These are phyloP conservation scores for Penicillium bovifimosum DNA, from an alignment of 495 filamentous ascomycete genomes.

Conservation along the genomic window DNA sequence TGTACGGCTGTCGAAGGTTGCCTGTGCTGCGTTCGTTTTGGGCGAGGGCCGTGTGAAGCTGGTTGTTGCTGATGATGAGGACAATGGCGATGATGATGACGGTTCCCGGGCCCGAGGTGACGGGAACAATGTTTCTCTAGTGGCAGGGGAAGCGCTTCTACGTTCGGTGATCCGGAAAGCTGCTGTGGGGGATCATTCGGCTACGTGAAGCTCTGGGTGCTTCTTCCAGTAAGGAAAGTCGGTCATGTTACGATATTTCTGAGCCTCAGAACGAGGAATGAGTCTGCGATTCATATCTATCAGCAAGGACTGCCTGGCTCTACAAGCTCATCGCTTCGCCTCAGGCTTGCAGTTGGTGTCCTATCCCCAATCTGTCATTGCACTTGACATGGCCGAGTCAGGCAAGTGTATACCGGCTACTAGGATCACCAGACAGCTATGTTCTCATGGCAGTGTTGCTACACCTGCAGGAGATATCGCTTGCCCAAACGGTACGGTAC, in stretches of 20 bases:
- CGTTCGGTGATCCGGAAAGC: conserved; percentile 25
- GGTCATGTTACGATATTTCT: not conserved
- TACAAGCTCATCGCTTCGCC: not conserved
- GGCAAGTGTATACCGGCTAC: not conserved
- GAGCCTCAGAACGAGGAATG: not conserved
- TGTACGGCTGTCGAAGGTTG: conserved; percentile 45
- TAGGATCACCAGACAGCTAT: not conserved
- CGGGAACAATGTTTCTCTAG: conserved; percentile 7
- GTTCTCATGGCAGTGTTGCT: not conserved
- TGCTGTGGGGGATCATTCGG: conserved; percentile 16
- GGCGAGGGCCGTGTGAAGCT: conserved; percentile 51
- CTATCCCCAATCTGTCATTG: too few relatives aligned
- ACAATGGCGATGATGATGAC: conserved; percentile 15
- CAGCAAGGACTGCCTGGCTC: not conserved
- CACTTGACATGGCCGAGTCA: not conserved
- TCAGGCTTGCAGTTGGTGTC: not conserved
- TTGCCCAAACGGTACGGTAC: too few relatives aligned
- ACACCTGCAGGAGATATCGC: not conserved
- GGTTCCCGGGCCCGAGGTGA: not conserved
- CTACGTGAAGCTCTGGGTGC: conserved; percentile 14
- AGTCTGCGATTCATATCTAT: not conserved
- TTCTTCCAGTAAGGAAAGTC: not conserved
- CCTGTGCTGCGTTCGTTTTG: conserved; percentile 50
- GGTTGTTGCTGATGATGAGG: conserved; percentile 27
- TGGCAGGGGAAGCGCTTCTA: conserved; percentile 29